Conservation (phyloP, 2,329 filamentous ascomycete genomes). For the Colletotrichum sansevieriae region DNA sequence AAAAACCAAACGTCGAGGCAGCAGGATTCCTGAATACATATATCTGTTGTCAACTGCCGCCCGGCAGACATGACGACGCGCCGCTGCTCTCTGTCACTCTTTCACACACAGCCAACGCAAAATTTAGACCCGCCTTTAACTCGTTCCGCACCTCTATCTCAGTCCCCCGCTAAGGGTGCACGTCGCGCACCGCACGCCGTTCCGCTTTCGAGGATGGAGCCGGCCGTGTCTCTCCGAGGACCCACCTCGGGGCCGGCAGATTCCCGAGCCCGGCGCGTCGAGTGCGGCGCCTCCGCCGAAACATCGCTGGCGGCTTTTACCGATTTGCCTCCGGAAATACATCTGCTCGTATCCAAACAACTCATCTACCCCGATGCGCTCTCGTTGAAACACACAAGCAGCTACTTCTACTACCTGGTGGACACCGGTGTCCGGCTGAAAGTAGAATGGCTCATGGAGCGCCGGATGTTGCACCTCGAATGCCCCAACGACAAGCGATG, state of each 20-base stretch:
- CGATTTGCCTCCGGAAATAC: conserved; percentile 75
- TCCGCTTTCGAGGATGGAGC: not conserved
- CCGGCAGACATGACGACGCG: accelerated
- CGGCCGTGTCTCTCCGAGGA: conserved; percentile 16
- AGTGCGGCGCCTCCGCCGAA: not conserved
- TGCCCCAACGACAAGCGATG: conserved; percentile 72
- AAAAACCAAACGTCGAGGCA: conserved; percentile 22
- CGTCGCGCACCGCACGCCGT: not conserved
- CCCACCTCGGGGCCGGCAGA: conserved; percentile 28
- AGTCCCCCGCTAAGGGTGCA: not conserved
- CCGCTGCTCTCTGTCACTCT: not conserved
- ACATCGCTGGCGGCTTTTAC: conserved; percentile 52
- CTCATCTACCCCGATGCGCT: conserved; percentile 79
- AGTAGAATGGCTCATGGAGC: conserved; percentile 76
- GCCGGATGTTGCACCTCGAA: conserved; percentile 72
- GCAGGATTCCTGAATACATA: conserved; percentile 29
- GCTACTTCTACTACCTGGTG: conserved; percentile 73
- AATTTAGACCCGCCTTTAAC: not conserved
- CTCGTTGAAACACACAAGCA: conserved; percentile 75
- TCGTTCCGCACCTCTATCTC: not conserved
- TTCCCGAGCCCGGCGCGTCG: not conserved
- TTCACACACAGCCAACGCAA: not conserved
- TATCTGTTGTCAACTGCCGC: not conserved
- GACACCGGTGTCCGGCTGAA: conserved; percentile 76
- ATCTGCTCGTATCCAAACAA: conserved; percentile 69